A percentile compares a stretch with the other conserved stretches of the same genome.
Evolutionary conservation across 2,329 filamentous ascomycete genomes (phyloP).

Genomic region (Aureobasidium musti): DNA sequence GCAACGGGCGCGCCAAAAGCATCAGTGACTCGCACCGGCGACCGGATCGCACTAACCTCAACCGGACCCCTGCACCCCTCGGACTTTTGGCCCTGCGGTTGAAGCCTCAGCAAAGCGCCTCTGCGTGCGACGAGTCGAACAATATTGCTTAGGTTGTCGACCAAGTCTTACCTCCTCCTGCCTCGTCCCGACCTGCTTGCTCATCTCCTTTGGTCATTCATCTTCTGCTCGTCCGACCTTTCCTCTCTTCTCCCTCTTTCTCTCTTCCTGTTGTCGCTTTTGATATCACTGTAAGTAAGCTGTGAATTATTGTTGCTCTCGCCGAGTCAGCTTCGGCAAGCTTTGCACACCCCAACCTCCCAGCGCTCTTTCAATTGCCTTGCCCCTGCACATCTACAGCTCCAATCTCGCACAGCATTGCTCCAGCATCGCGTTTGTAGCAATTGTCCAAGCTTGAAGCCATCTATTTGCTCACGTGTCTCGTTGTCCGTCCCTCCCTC

Average conservation of each 20-base stretch:
- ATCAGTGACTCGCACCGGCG: not conserved
- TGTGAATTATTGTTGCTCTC: conserved; percentile 7
- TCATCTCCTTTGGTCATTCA: conserved; percentile 22
- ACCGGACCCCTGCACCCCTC: conserved; percentile 27
- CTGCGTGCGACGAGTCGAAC: conserved; percentile 25
- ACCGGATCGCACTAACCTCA: conserved; percentile 25
- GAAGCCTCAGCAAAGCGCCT: conserved; percentile 30
- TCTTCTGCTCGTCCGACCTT: conserved; percentile 31
- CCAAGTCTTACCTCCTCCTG: conserved; percentile 5
- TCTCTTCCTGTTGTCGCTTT: conserved; percentile 25
- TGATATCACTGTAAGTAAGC: conserved; percentile 27
- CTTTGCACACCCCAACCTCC: conserved; percentile 19
- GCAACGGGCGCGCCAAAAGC: conserved; percentile 23
- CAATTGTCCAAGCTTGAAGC: not conserved
- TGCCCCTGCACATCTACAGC: conserved; percentile 20
- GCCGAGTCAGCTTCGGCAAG: conserved; percentile 28
- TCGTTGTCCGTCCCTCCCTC: conserved; percentile 6
- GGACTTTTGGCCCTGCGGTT: conserved; percentile 31
- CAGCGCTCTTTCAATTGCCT: conserved; percentile 19
- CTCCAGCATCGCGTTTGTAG: not conserved
- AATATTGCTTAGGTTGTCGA: conserved; percentile 27
- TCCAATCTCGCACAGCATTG: conserved; percentile 16
- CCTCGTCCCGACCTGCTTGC: conserved; percentile 19
- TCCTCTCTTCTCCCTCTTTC: conserved; percentile 15
- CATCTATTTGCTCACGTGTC: conserved; percentile 13